Evolutionary conservation across 2,329 filamentous ascomycete genomes (phyloP).

Genomic region (Colletotrichum graminicola): DNA sequence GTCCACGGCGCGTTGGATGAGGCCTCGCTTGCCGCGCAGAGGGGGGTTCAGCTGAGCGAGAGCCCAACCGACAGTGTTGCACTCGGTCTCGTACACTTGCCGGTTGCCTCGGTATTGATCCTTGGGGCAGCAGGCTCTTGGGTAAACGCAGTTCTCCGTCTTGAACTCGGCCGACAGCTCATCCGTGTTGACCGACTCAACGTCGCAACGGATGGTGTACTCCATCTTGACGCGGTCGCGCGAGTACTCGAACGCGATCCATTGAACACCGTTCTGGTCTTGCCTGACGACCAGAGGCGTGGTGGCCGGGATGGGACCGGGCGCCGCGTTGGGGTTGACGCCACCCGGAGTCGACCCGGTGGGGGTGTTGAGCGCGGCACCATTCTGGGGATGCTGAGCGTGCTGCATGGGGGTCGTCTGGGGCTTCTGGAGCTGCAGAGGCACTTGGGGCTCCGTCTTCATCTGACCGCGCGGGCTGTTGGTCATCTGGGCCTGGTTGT

Average conservation of each 20-base stretch:
- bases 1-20: slow-evolving; percentile 97
- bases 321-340: slow-evolving; percentile 90
- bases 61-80: slow-evolving; percentile 99
- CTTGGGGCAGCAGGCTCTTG: slow-evolving; percentile 92
- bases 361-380: slow-evolving; percentile 58
- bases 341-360: slow-evolving; percentile 61
- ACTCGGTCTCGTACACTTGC: slow-evolving; percentile 96
- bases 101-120: slow-evolving; percentile 97
- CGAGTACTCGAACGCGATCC: slow-evolving; percentile 99
- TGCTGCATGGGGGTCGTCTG: slow-evolving; percentile 57
- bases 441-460: slow-evolving; percentile 73
- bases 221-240: slow-evolving; percentile 99
- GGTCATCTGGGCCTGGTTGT: slow-evolving; percentile 67
- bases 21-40: slow-evolving; percentile 89
- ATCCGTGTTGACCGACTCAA: slow-evolving; percentile 95
- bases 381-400: slow-evolving; percentile 56
- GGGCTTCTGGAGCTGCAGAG: slow-evolving; percentile 71
- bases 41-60: slow-evolving; percentile 92
- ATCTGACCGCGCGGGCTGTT: slow-evolving; percentile 68
- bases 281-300: slow-evolving; percentile 94
- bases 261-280: slow-evolving; percentile 96
- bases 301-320: slow-evolving; percentile 95
- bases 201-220: slow-evolving; percentile 97
- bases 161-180: slow-evolving; percentile 90
- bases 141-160: slow-evolving; percentile 98